Base-by-base conservation (phyloP, 768 basidiomycete species). In the Dendrothele bispora region DNA sequence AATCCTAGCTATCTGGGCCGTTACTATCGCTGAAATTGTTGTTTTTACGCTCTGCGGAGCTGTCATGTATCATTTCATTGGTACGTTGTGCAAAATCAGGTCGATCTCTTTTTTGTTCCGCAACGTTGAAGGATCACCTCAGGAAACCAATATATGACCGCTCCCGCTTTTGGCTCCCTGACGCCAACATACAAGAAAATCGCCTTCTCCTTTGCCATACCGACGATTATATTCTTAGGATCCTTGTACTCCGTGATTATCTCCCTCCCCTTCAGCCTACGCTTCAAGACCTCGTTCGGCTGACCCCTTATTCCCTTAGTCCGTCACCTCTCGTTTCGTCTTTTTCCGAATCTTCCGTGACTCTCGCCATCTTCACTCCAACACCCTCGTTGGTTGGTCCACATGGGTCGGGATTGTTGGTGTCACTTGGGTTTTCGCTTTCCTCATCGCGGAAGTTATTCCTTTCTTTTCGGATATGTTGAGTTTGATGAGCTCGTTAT, bases 131-230 rank as follows among this genome's bases (percentile, higher is more conserved):
- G 18, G 14, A 8, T 18, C 20, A 39, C 24, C 10, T 18, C 43
- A 65, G 65, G 67, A 1, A 67, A 71, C 45, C 72, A 74, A 53
- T 76, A 76, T 54, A 69, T 74, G 50, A 71, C 68, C 24, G 61
- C 74, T 1, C 74, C 74, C 0, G 73, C 72, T 0, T 70, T 74
- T 46, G 74, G 69, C 1, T 73, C 72, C 2, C 62, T 76, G 0
- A 59, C 65, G 37, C 57, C 61, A 0, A 59, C 62, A 40, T 59
- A 55, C 46, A 73, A 72, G 51, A 74, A 73, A 54, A 69, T 74
- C 43, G 66, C 73, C 1, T 76, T 73, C 55, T 70, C 69, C 3
- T 76, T 74, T 51, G 70, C 71, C 18, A 60, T 74, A n/a, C 74
- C 73, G 7, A 74, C 74, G 1, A 74, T 74, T 30, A 48, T 73